Percentiles rank a stretch among this genome's conserved stretches.
phyloP scores from a whole-genome alignment of 108 stramenopile species.

The Cyclotella distinguenda region DNA sequence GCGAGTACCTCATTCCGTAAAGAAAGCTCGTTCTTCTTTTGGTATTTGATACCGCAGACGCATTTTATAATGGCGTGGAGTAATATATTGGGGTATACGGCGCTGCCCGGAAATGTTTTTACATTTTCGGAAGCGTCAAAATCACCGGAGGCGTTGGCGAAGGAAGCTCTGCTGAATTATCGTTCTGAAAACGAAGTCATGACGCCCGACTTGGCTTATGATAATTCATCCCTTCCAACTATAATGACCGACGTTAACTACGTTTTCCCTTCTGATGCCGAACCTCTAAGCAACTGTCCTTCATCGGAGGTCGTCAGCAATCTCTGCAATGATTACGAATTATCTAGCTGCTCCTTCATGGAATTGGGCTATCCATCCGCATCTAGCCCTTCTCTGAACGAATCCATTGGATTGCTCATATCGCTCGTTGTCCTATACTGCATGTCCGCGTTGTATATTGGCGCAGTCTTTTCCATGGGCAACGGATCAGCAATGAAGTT shows the following conservation, averaged over 20 bases:
- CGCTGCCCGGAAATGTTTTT: constrained; percentile 50
- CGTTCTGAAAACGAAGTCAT: neutral
- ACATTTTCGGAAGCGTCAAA: constrained; percentile 25
- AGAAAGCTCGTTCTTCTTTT: constrained; percentile 12
- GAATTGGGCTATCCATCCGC: constrained; percentile 21
- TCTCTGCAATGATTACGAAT: constrained; percentile 11
- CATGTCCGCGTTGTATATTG: constrained; percentile 47
- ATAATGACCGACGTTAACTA: neutral
- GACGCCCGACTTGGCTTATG: constrained; percentile 1
- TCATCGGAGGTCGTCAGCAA: constrained; percentile 10
- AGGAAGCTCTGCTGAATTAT: constrained; percentile 19
- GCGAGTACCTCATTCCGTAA: constrained; percentile 12
- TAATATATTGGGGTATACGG: constrained; percentile 58
- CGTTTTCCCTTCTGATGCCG: neutral
- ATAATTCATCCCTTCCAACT: constrained; percentile 31
- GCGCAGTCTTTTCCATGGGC: constrained; percentile 44
- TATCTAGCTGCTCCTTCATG: constrained; percentile 6
- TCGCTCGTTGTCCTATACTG: constrained; percentile 45
- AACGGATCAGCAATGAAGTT: constrained; percentile 53
- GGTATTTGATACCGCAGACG: constrained; percentile 52
- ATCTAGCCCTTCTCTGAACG: constrained; percentile 43
- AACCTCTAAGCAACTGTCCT: constrained; percentile 20
- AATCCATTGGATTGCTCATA: constrained; percentile 40
- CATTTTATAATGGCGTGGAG: constrained; percentile 49
- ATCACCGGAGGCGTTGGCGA: constrained; percentile 49